These are phyloP conservation scores for Ustilago trichophora DNA, from an alignment of 1,284 basidiomycete genomes.

Conservation along the genomic window DNA sequence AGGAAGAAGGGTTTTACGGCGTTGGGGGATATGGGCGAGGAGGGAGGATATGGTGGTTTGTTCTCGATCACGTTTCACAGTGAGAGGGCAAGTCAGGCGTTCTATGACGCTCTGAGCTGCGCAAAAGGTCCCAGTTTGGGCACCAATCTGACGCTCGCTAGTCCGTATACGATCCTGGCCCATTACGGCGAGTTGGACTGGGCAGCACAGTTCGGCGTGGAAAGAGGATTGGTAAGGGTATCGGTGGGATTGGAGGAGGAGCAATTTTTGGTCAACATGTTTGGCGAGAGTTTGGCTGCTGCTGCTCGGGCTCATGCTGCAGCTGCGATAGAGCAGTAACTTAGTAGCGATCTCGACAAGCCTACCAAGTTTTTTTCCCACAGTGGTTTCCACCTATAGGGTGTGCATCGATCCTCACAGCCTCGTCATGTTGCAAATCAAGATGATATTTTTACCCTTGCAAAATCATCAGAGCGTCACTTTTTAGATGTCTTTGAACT, in stretches of 20 bases:
- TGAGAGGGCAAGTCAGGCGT: conserved; percentile 76
- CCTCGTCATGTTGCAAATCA: no score
- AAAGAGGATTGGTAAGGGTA: conserved; percentile 82
- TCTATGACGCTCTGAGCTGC: conserved; percentile 85
- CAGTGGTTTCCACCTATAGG: no score
- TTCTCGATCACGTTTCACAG: conserved; percentile 89
- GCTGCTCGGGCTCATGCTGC: conserved; percentile 68
- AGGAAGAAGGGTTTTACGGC: conserved; percentile 65
- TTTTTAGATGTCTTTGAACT: no score
- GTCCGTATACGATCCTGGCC: conserved; percentile 91
- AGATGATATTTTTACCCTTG: no score
- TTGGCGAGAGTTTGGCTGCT: conserved; percentile 75
- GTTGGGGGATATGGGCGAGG: conserved; percentile 1
- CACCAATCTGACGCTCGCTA: conserved; percentile 94
- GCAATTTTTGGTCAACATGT: conserved; percentile 73
- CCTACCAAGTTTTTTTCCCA: no score
- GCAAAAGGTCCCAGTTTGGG: conserved; percentile 93
- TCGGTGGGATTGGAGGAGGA: conserved; percentile 88
- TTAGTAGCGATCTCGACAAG: no score
- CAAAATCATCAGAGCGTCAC: no score
- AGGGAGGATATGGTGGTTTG: conserved; percentile 82
- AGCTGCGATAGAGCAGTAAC: neutral
- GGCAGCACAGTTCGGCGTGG: conserved; percentile 87
- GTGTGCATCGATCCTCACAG: no score
- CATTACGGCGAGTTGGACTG: conserved; percentile 92